Evolutionary conservation across 1,284 basidiomycete genomes (phyloP).

Genomic region (Puccinia hordei): DNA sequence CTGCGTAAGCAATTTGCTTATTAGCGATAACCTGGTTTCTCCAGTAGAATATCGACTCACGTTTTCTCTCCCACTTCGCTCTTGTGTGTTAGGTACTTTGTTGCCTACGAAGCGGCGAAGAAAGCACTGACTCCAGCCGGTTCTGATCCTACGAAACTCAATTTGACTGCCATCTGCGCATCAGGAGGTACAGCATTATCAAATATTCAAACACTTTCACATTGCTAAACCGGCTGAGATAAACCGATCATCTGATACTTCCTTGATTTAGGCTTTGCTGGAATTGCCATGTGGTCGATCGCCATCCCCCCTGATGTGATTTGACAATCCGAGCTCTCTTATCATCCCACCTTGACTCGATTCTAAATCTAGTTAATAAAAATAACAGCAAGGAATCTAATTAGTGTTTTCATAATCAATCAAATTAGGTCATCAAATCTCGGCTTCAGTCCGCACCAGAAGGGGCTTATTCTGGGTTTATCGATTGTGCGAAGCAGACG

Average conservation of each 20-base stretch:
- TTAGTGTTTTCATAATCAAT: constrained; percentile 50
- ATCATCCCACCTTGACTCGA: neutral
- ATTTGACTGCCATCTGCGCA: constrained; percentile 81
- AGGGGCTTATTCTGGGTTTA: constrained; percentile 89
- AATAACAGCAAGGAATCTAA: neutral
- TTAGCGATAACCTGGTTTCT: constrained; percentile 9
- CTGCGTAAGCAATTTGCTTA: constrained; percentile 70
- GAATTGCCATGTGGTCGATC: constrained; percentile 95
- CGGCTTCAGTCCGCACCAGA: constrained; percentile 93
- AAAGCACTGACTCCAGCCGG: constrained; percentile 80
- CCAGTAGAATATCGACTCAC: neutral
- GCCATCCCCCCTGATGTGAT: constrained; percentile 88
- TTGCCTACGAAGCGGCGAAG: constrained; percentile 93
- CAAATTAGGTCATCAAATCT: constrained; percentile 71
- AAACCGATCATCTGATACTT: neutral
- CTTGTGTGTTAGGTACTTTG: constrained; percentile 76
- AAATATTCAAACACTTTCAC: neutral
- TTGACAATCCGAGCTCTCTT: neutral
- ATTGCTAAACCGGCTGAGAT: neutral
- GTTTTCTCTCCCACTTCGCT: neutral
- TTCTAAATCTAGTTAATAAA: neutral
- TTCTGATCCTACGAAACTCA: constrained; percentile 75
- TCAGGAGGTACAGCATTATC: constrained; percentile 66
- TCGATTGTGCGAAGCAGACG: constrained; percentile 90
- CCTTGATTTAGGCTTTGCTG: constrained; percentile 69